phyloP scores from a whole-genome alignment of 2,329 filamentous ascomycete genomes.

The Penicillium rolfsii region DNA sequence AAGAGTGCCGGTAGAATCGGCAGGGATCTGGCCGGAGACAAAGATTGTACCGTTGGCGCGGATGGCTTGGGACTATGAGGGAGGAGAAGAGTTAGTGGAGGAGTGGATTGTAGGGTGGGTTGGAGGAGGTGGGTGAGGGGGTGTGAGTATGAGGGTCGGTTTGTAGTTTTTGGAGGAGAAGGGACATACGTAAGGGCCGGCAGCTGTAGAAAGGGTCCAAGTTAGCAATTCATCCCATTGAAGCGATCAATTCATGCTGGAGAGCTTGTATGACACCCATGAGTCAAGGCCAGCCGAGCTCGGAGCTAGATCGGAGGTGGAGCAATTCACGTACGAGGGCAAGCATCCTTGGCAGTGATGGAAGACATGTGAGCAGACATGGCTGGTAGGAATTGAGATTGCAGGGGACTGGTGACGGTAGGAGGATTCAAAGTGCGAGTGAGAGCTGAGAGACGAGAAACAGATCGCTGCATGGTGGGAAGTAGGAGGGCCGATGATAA shows the following conservation, averaged over 20 bases:
- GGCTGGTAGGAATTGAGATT: slow-evolving; percentile 20
- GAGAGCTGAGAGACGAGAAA: slow-evolving; percentile 30
- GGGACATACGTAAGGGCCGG: slow-evolving; percentile 49
- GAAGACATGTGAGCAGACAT: slow-evolving; percentile 45
- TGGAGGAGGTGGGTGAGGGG: background rate
- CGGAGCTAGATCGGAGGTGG: background rate
- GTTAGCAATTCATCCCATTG: slow-evolving; percentile 15
- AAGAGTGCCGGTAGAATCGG: slow-evolving; percentile 63
- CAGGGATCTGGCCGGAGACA: slow-evolving; percentile 77
- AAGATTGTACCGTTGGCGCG: slow-evolving; percentile 70
- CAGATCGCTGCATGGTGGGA: slow-evolving; percentile 31
- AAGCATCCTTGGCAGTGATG: slow-evolving; percentile 49
- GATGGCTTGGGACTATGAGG: slow-evolving; percentile 60
- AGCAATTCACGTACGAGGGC: slow-evolving; percentile 46
- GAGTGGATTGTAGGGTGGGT: slow-evolving; percentile 2
- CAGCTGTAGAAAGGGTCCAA: slow-evolving; percentile 31
- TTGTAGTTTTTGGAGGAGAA: slow-evolving; percentile 1
- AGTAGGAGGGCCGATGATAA: slow-evolving; percentile 12
- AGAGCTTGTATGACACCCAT: background rate
- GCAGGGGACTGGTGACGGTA: slow-evolving; percentile 6
- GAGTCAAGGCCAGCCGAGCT: background rate
- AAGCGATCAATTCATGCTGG: background rate
- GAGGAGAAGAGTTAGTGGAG: background rate
- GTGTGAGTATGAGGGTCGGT: slow-evolving; percentile 7
- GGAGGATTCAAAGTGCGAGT: slow-evolving; percentile 18